Conservation (phyloP, 2,329 filamentous ascomycete genomes). For the Mollisiaceae sp. region DNA sequence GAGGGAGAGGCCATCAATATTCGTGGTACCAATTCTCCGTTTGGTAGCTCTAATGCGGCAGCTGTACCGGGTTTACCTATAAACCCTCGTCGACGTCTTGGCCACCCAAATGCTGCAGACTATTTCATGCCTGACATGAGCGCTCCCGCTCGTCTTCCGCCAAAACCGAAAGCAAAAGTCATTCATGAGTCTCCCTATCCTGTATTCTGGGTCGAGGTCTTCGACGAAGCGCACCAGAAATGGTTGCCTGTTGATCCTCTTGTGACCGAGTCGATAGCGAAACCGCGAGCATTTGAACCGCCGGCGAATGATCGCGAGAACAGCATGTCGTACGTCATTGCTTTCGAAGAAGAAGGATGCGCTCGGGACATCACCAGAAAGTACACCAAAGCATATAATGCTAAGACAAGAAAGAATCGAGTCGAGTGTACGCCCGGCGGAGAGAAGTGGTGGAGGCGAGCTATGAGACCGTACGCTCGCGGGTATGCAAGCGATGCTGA, state of each 20-base stretch:
- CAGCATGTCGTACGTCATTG: constrained; percentile 80
- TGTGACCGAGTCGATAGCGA: constrained; percentile 80
- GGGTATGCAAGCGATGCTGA: constrained; percentile 67
- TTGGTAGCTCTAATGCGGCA: constrained; percentile 17
- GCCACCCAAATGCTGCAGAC: constrained; percentile 51
- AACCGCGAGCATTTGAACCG: constrained; percentile 79
- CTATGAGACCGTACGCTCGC: constrained; percentile 54
- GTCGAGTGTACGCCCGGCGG: constrained; percentile 67
- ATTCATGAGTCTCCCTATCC: constrained; percentile 78
- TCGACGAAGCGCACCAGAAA: constrained; percentile 84
- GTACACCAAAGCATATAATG: constrained; percentile 87
- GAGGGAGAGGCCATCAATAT: constrained; percentile 32
- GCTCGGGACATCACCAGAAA: constrained; percentile 85
- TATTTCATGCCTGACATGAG: constrained; percentile 54
- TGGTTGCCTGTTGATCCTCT: constrained; percentile 90
- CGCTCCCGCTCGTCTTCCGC: constrained; percentile 45
- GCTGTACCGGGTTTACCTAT: constrained; percentile 25
- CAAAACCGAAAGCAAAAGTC: constrained; percentile 44
- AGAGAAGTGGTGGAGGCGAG: constrained; percentile 58
- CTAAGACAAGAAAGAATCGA: constrained; percentile 83
- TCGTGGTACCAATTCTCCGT: constrained; percentile 19
- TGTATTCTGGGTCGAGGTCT: constrained; percentile 92
- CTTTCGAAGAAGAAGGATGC: constrained; percentile 79
- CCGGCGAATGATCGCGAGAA: constrained; percentile 79
- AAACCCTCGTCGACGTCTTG: constrained; percentile 40